Evolutionary conservation across 2,329 filamentous ascomycete genomes (phyloP).

Genomic region (Arthrinium phaeospermum): DNA sequence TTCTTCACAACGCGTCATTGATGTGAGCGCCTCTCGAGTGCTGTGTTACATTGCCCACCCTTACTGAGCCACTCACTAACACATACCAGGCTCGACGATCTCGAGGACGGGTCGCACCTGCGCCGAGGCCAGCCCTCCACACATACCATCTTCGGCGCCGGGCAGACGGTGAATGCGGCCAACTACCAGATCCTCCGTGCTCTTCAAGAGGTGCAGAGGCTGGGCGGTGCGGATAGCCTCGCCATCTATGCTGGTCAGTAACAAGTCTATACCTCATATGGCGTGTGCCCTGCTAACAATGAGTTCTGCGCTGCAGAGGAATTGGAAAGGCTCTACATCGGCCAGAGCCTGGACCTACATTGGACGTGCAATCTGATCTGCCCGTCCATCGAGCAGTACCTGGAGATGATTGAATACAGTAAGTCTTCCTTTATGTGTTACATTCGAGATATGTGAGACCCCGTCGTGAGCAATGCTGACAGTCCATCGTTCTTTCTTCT

Average conservation of each 20-base stretch:
- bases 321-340: background rate
- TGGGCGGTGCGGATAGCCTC: background rate
- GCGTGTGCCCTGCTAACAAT: no score
- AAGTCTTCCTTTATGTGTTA: constrained; percentile 40
- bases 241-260: background rate
- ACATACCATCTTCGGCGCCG: background rate
- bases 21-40: background rate
- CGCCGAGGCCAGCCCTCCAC: background rate
- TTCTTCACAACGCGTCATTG: background rate
- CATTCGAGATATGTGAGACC: no score
- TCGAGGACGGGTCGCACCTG: background rate
- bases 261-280: no score
- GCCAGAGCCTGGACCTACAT: constrained; percentile 15
- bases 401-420: constrained; percentile 55
- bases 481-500: constrained; percentile 38
- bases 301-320: background rate
- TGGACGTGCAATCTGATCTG: constrained; percentile 8
- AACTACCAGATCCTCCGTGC: background rate
- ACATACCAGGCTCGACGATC: background rate
- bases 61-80: no score
- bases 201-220: background rate
- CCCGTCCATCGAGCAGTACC: constrained; percentile 41
- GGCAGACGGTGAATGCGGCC: background rate
- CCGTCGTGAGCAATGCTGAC: no score
- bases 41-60: no score